Base-by-base conservation (phyloP, 1,284 basidiomycete species). In the Anthracocystis walkeri region DNA sequence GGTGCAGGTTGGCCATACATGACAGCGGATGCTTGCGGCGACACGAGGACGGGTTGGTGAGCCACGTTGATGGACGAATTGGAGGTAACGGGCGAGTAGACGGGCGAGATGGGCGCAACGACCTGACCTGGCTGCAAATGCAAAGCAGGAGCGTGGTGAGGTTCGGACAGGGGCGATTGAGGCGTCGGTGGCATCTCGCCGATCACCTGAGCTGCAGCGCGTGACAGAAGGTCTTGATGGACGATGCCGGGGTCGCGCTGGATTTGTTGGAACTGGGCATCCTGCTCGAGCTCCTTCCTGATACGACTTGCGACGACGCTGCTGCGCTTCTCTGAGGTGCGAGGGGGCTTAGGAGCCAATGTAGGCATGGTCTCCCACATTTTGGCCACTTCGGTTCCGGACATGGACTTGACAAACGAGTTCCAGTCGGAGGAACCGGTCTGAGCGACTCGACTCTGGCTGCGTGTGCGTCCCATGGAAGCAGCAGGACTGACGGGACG, bases 131-230 rank as follows among this genome's bases (percentile, higher is more conserved):
- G 72, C 40, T 75, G 72, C 46, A 75, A 27, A 20, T 60, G 62
- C 14, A 65, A 14, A 6, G 64, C 42, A 4, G 56, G 56, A 49
- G 66, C 58, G 6, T 52, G 25, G 16, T 71, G 65, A n/a, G 50
- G 60, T 12, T 44, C 58, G 3, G 67, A 58, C 2, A 55, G 31
- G 0, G 58, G 55, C 23, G 71, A 74, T 20, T 59, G n/a, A 14
- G 74, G 69, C 8, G 64, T 58, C 4, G 66, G 66, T 20, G 70
- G 64, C 59, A 61, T 65, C 45, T 67, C 60, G 27, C 80, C 81
- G 40, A 82, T 76, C 35, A 82, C 80, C 48, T 81, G 75, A 23
- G 69, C 67, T 1, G 81, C 79, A 38, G 81, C 81, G n/a, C 76
- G 52, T 1, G 74, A 60, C 21, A 82, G 31, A 23, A 82, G 72